These are phyloP conservation scores for Fraxinus dipetala DNA, from an alignment of 305 asterid species.

Conservation along the genomic window DNA sequence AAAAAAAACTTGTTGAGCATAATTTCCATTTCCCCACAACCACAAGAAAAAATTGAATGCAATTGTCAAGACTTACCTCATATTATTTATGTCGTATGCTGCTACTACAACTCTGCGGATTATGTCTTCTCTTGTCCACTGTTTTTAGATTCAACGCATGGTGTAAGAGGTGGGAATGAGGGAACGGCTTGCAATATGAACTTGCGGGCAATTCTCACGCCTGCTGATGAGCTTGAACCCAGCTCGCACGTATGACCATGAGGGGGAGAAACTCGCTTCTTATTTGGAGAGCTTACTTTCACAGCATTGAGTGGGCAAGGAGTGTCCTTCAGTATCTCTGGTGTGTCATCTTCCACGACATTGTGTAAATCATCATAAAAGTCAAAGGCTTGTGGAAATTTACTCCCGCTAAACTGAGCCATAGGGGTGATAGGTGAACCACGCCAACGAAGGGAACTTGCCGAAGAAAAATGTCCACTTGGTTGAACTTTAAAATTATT, in stretches of 20 bases:
- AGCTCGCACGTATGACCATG: conserved; percentile 29
- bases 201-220: conserved; percentile 36
- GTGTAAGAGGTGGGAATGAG: conserved; percentile 41
- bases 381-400: conserved; percentile 33
- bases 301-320: conserved; percentile 42
- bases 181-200: conserved; percentile 56
- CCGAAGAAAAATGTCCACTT: conserved; percentile 34
- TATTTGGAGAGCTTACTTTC: conserved; percentile 66
- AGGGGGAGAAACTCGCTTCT: conserved; percentile 79
- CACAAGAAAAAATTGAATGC: not conserved
- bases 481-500: conserved; percentile 27
- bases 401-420: conserved; percentile 38
- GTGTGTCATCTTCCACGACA: conserved; percentile 49
- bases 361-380: conserved; percentile 29
- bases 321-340: conserved; percentile 52
- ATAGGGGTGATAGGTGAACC: conserved; percentile 50
- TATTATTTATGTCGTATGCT: conserved; percentile 21
- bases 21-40: not conserved
- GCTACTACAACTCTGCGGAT: conserved; percentile 30
- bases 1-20: not conserved
- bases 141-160: conserved; percentile 2
- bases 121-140: conserved; percentile 17
- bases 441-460: conserved; percentile 38
- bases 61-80: conserved; percentile 19
- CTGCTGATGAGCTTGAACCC: conserved; percentile 43